These are phyloP conservation scores for Boletus subparvulus DNA, from an alignment of 768 basidiomycete species.

Conservation along the genomic window DNA sequence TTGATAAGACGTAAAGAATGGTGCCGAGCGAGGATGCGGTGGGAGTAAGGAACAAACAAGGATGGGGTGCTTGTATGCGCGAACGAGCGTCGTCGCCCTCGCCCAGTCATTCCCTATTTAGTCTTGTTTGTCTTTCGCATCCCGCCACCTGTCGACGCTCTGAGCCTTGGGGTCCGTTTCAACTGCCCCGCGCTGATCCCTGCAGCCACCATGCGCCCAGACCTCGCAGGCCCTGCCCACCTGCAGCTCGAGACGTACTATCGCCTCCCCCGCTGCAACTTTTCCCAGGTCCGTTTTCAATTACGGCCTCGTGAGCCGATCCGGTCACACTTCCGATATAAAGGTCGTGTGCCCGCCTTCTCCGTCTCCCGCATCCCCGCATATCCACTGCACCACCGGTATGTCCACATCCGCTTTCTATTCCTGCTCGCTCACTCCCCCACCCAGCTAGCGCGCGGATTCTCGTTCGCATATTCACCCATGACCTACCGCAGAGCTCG, in stretches of 20 bases:
- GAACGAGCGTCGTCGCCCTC: constrained; percentile 7
- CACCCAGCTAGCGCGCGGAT: not conserved
- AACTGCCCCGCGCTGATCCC: constrained; percentile 3
- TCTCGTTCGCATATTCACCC: not conserved
- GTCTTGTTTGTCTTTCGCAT: constrained; percentile 32
- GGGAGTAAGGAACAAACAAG: not conserved
- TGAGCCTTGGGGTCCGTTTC: not conserved
- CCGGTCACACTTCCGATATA: constrained; percentile 14
- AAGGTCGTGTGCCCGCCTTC: constrained; percentile 28
- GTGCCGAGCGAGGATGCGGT: not conserved
- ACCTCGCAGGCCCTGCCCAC: not conserved
- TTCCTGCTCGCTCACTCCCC: not conserved
- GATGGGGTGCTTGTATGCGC: constrained; percentile 16
- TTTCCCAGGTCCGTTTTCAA: constrained; percentile 6
- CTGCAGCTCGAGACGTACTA: constrained; percentile 3
- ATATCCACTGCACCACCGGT: not conserved
- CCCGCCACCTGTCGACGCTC: constrained; percentile 2
- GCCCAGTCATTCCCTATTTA: constrained; percentile 24
- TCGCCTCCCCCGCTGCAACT: constrained; percentile 8
- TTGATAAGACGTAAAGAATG: constrained; percentile 30
- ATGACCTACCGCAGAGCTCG: constrained; percentile 10
- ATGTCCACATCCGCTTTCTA: not conserved
- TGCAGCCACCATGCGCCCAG: not conserved
- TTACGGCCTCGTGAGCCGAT: constrained; percentile 14
- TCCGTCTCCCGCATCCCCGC: not conserved